Evolutionary conservation across 73 alveolate genomes (phyloP).

Genomic region (Paraurostyla sp.): DNA sequence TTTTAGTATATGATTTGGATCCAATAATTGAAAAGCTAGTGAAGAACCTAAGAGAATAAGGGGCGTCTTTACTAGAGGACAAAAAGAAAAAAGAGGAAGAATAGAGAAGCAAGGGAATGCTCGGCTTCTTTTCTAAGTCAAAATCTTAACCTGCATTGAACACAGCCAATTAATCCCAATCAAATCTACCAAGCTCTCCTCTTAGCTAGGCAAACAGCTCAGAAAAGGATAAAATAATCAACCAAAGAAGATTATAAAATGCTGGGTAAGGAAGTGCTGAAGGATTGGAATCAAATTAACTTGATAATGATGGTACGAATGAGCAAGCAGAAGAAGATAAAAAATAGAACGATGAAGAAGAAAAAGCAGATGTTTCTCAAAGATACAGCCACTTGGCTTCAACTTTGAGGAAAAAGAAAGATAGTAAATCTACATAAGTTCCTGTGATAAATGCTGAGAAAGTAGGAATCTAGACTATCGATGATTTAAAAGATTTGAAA

Average conservation of each 20-base stretch:
- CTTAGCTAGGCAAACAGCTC: constrained; percentile 21
- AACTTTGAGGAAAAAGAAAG: not conserved
- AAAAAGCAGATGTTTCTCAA: not conserved
- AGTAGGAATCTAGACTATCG: constrained; percentile 3
- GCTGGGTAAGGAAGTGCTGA: too few species aligned
- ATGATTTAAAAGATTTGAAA: constrained; percentile 45
- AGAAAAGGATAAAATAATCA: not conserved
- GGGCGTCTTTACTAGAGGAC: constrained; percentile 1
- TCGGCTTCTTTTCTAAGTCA: constrained; percentile 14
- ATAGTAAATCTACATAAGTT: not conserved
- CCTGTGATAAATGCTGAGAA: not conserved
- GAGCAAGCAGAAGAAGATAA: not conserved
- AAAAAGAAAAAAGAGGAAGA: constrained; percentile 48
- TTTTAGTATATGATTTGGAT: constrained; percentile 23
- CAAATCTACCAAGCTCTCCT: not conserved
- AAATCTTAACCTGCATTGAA: constrained; percentile 5
- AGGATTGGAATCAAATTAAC: too few species aligned
- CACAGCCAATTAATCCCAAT: not conserved
- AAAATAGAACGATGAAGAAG: not conserved
- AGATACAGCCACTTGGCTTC: not conserved
- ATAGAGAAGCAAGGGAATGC: not conserved
- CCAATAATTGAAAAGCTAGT: constrained; percentile 53
- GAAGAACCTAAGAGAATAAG: not conserved
- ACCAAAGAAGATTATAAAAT: too few species aligned
- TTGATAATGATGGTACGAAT: not conserved